phyloP scores from a whole-genome alignment of 1,139 yeast genomes.

The Diutina ranongensis region DNA sequence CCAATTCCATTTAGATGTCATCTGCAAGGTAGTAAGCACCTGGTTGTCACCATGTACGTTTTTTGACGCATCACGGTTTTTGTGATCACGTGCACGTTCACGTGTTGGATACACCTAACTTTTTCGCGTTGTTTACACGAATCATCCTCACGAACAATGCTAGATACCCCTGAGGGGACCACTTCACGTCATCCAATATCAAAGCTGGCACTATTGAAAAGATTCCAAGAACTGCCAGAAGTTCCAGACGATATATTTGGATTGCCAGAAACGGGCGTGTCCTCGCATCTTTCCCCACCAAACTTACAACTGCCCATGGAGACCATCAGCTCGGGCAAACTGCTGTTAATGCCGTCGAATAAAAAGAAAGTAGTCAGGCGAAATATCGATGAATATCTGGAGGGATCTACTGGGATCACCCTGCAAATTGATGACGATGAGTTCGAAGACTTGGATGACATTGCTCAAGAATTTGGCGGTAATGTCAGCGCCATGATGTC shows the following conservation, averaged over 20 bases:
- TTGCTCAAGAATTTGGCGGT: background rate
- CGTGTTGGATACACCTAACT: no score
- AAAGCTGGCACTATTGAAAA: background rate
- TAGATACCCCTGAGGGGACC: background rate
- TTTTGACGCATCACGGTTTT: no score
- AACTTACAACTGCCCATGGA: conserved; percentile 1
- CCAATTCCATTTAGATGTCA: no score
- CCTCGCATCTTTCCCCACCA: background rate
- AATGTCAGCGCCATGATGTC: background rate
- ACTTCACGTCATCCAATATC: background rate
- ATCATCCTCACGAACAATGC: background rate
- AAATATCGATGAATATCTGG: background rate
- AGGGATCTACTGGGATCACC: background rate
- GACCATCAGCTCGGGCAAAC: background rate
- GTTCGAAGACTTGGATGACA: background rate
- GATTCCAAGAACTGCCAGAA: background rate
- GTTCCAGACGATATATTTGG: conserved; percentile 4
- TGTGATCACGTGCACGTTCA: no score
- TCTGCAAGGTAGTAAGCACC: no score
- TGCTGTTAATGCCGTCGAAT: background rate
- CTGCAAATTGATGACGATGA: background rate
- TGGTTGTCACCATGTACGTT: no score
- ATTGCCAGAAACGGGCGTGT: background rate
- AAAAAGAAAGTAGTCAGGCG: background rate
- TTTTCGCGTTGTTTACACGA: background rate